These are phyloP conservation scores for Phellinidium pouzarii DNA, from an alignment of 1,284 basidiomycete genomes.

Conservation along the genomic window DNA sequence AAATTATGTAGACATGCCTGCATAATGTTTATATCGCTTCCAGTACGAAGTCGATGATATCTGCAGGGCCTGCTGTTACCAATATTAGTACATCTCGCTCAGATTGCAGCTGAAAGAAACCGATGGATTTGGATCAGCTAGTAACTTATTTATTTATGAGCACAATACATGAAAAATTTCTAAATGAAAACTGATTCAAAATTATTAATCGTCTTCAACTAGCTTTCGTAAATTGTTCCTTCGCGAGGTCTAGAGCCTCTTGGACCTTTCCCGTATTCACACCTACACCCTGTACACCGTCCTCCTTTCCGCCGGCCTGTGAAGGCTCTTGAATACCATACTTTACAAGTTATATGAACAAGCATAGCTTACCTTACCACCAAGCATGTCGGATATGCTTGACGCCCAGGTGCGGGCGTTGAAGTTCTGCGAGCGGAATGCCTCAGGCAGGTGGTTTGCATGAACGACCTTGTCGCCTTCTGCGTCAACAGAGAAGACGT, in stretches of 20 bases:
- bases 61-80: no score
- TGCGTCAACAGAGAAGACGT: slow-evolving; percentile 78
- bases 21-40: no score
- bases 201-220: not conserved
- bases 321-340: no score
- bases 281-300: slow-evolving; percentile 84
- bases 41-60: no score
- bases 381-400: slow-evolving; percentile 70
- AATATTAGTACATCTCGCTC: no score
- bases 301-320: slow-evolving; percentile 89
- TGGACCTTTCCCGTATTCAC: slow-evolving; percentile 55
- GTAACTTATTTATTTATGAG: no score
- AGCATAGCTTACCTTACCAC: slow-evolving; percentile 68
- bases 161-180: not conserved
- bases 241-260: slow-evolving; percentile 64
- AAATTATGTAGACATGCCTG: not conserved
- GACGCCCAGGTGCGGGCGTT: slow-evolving; percentile 82
- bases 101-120: no score
- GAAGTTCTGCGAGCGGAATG: slow-evolving; percentile 54
- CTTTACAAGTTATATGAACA: no score
- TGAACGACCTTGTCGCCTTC: slow-evolving; percentile 78
- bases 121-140: no score
- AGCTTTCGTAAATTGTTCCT: slow-evolving; percentile 23
- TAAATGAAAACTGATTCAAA: not conserved
- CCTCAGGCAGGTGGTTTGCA: slow-evolving; percentile 76